Percentiles rank a stretch among this genome's conserved stretches.
These are phyloP conservation scores for Uronychia binucleata DNA, from an alignment of 73 alveolate genomes.

Conservation along the genomic window DNA sequence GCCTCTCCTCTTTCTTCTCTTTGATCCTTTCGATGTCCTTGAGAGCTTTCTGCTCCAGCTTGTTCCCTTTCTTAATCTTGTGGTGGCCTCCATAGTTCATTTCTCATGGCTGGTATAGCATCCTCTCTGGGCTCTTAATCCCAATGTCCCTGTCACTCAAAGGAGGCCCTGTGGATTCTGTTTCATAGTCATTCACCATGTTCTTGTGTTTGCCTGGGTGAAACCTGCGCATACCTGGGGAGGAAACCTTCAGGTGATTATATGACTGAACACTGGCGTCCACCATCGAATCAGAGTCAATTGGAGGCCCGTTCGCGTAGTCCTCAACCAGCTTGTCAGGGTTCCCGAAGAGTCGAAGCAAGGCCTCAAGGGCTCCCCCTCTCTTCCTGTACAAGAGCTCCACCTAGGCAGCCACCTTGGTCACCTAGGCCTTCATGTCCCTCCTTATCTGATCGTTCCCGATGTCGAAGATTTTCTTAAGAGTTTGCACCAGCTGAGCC, in stretches of 20 bases:
- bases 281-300: neutral
- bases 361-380: neutral
- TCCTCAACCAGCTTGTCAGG: neutral
- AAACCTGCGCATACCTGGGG: neutral
- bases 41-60: conserved; percentile 20
- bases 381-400: neutral
- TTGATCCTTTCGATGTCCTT: conserved; percentile 41
- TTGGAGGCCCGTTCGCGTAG: neutral
- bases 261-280: neutral
- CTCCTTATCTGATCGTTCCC: conserved; percentile 1
- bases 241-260: neutral
- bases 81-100: conserved; percentile 14
- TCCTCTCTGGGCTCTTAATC: neutral
- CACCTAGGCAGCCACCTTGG: neutral
- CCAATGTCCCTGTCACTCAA: neutral
- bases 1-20: conserved; percentile 32
- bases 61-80: conserved; percentile 13
- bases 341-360: neutral
- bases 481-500: neutral
- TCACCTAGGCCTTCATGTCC: conserved; percentile 2
- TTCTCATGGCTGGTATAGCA: conserved; percentile 12
- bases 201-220: neutral
- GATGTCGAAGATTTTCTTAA: neutral
- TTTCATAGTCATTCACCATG: neutral
- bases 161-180: neutral